Conservation (phyloP, 2,329 filamentous ascomycete species). For the Elsinoe perseae region DNA sequence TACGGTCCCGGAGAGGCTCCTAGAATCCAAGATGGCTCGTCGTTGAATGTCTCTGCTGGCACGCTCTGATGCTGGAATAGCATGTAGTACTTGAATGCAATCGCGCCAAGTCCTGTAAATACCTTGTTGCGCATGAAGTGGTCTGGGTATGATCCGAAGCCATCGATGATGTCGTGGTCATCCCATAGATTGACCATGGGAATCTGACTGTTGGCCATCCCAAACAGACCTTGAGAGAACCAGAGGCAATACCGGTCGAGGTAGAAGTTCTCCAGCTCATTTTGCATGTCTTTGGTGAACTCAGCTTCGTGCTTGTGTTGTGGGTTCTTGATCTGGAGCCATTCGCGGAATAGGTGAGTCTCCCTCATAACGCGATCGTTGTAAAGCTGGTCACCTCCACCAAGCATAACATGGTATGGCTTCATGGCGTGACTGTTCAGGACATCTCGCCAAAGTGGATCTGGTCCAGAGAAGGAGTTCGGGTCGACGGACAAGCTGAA, state of each 20-base stretch:
- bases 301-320: constrained; percentile 69
- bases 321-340: constrained; percentile 74
- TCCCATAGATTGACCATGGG: constrained; percentile 99
- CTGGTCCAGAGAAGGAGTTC: constrained; percentile 77
- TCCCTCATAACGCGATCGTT: constrained; percentile 77
- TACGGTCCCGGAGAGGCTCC: constrained; percentile 77
- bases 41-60: constrained; percentile 65
- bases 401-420: constrained; percentile 97
- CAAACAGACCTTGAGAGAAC: constrained; percentile 93
- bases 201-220: constrained; percentile 87
- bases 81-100: constrained; percentile 98
- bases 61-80: constrained; percentile 95
- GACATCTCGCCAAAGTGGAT: constrained; percentile 94
- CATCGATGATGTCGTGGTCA: constrained; percentile 65
- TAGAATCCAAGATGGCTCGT: constrained; percentile 87
- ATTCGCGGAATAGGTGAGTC: constrained; percentile 69
- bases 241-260: constrained; percentile 82
- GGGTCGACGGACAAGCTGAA: constrained; percentile 76
- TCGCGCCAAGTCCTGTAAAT: constrained; percentile 78
- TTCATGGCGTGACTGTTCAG: constrained; percentile 83
- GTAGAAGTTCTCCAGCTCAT: constrained; percentile 83
- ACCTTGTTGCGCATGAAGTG: constrained; percentile 86
- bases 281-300: constrained; percentile 74
- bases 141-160: constrained; percentile 87
- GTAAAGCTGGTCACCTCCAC: constrained; percentile 94